Conservation (phyloP, 2,329 filamentous ascomycete genomes). For the Chrysoporthe puriensis region DNA sequence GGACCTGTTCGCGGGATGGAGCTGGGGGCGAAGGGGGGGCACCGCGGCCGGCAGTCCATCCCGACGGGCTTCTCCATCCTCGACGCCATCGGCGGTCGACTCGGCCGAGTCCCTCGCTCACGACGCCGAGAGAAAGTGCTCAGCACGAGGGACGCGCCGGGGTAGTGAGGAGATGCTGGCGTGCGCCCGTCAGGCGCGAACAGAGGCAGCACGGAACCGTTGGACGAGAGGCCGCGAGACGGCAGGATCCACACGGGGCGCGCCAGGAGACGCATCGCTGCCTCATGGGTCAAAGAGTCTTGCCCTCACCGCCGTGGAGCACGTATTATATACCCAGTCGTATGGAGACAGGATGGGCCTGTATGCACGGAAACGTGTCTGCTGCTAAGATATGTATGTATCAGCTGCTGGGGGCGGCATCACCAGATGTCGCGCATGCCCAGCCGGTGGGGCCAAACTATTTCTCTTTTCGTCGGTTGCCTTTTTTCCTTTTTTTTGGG, state of each 20-base stretch:
- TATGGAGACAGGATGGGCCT: background rate
- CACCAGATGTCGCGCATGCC: conserved; percentile 17
- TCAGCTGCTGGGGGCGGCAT: conserved; percentile 10
- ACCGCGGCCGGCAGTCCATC: background rate
- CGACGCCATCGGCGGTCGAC: background rate
- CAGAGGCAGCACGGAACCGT: background rate
- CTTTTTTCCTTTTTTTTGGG: background rate
- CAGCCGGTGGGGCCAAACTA: background rate
- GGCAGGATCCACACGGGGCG: background rate
- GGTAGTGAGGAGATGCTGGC: no score
- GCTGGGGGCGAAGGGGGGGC: background rate
- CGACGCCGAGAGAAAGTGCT: background rate
- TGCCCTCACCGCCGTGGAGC: background rate
- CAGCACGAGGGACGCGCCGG: background rate
- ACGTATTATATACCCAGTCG: background rate
- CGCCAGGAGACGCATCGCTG: conserved; percentile 6
- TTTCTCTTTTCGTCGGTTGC: background rate
- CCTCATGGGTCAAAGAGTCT: conserved; percentile 7
- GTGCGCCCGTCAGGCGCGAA: background rate
- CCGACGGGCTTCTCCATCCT: background rate
- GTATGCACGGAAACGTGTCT: background rate
- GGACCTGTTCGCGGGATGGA: background rate
- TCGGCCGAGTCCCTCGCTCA: background rate
- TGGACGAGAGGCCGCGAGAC: conserved; percentile 7
- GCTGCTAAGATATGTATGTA: no score